Evolutionary conservation across 2,329 filamentous ascomycete genomes (phyloP).

Genomic region (Claviceps sp.): DNA sequence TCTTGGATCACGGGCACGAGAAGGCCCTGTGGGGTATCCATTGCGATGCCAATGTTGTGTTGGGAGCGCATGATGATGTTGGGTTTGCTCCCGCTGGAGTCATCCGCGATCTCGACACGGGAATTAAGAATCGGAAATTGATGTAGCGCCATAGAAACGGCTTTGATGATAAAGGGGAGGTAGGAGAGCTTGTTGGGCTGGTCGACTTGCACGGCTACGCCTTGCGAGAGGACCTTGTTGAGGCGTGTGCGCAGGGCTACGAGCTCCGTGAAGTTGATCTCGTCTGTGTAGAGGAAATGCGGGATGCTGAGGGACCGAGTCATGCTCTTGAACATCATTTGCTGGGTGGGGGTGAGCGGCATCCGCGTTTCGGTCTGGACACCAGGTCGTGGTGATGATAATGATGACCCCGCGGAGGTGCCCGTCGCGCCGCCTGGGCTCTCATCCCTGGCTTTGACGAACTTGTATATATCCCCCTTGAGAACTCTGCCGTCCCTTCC

Average conservation of each 20-base stretch:
- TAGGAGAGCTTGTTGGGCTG: slow-evolving; percentile 61
- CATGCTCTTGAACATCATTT: slow-evolving; percentile 97
- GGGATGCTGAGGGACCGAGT: slow-evolving; percentile 81
- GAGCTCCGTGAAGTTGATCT: slow-evolving; percentile 68
- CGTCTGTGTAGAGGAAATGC: slow-evolving; percentile 90
- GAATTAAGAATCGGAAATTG: slow-evolving; percentile 81
- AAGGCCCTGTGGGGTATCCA: slow-evolving; percentile 82
- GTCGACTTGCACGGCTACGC: slow-evolving; percentile 28
- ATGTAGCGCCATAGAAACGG: slow-evolving; percentile 71
- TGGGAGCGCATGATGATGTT: slow-evolving; percentile 63
- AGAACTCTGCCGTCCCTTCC: slow-evolving; percentile 82
- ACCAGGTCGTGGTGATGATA: slow-evolving; percentile 7
- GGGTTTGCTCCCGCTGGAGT: slow-evolving; percentile 51
- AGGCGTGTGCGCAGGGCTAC: slow-evolving; percentile 59
- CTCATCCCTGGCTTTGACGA: slow-evolving; percentile 41
- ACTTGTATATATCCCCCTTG: slow-evolving; percentile 80
- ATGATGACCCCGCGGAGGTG: slow-evolving; percentile 10
- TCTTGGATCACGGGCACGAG: slow-evolving; percentile 86
- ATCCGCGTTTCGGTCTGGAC: slow-evolving; percentile 55
- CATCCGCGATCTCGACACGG: slow-evolving; percentile 47
- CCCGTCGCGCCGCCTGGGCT: slow-evolving; percentile 11
- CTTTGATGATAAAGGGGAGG: slow-evolving; percentile 92
- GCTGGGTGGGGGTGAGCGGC: slow-evolving; percentile 64
- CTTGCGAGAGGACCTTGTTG: slow-evolving; percentile 44
- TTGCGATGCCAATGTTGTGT: slow-evolving; percentile 92